Evolutionary conservation across 768 basidiomycete genomes (phyloP).

Genomic region (Auricularia cornea): DNA sequence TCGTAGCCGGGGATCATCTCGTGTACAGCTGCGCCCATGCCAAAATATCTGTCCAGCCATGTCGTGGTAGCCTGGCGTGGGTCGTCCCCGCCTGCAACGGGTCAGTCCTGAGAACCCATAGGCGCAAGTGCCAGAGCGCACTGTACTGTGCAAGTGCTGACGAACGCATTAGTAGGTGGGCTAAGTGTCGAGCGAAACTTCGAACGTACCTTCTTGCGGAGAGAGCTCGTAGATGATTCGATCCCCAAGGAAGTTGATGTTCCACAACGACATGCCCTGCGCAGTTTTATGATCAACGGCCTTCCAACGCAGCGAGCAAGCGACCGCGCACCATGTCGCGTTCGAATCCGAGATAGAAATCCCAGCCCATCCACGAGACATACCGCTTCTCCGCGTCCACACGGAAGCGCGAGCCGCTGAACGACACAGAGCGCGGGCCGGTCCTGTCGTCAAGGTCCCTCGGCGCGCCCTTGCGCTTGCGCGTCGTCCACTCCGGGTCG

Average conservation of each 20-base stretch:
- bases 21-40: slow-evolving; percentile 37
- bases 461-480: slow-evolving; percentile 30
- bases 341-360: slow-evolving; percentile 52
- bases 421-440: slow-evolving; percentile 54
- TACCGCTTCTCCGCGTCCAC: slow-evolving; percentile 44
- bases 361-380: slow-evolving; percentile 65
- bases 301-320: background rate
- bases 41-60: slow-evolving; percentile 39
- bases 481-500: slow-evolving; percentile 38
- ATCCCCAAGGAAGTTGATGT: slow-evolving; percentile 48
- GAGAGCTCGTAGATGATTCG: slow-evolving; percentile 56
- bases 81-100: slow-evolving; percentile 43
- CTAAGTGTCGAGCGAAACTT: background rate
- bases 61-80: slow-evolving; percentile 54
- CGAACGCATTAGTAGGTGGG: background rate
- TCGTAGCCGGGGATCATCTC: slow-evolving; percentile 61
- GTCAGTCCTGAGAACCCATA: background rate
- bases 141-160: slow-evolving; percentile 49
- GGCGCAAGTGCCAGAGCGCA: slow-evolving; percentile 14
- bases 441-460: slow-evolving; percentile 57
- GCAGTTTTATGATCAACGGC: slow-evolving; percentile 14
- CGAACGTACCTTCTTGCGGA: slow-evolving; percentile 38
- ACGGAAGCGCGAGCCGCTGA: slow-evolving; percentile 50
- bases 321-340: slow-evolving; percentile 43
- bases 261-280: slow-evolving; percentile 43